Evolutionary conservation across 352 stramenopile genomes (phyloP).

Genomic region (Plasmopara muralis): DNA sequence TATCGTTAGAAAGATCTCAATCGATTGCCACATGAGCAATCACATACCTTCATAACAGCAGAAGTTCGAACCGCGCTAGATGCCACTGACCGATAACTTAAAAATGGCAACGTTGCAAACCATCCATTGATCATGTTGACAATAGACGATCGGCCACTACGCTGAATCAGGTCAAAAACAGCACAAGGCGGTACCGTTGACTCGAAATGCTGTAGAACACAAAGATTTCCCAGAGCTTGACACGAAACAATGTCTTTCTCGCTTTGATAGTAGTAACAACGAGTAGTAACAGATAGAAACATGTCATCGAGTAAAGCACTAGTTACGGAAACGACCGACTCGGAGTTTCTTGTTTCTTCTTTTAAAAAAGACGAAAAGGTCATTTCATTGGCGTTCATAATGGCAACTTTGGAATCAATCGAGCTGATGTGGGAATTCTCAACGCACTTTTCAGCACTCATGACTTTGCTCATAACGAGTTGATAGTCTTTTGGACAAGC

Average conservation of each 20-base stretch:
- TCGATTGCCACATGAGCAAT: neutral
- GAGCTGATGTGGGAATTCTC: constrained; percentile 37
- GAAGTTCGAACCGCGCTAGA: constrained; percentile 49
- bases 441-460: constrained; percentile 37
- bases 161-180: constrained; percentile 70
- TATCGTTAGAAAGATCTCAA: neutral
- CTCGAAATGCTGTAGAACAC: constrained; percentile 89
- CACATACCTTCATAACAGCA: constrained; percentile 67
- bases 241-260: constrained; percentile 67
- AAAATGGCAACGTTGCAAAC: constrained; percentile 82
- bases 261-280: constrained; percentile 85
- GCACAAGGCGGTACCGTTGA: constrained; percentile 52
- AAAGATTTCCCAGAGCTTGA: constrained; percentile 89
- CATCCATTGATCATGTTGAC: constrained; percentile 50
- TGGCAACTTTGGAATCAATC: constrained; percentile 43
- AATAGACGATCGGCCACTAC: constrained; percentile 34
- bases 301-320: constrained; percentile 76
- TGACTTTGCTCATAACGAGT: constrained; percentile 34
- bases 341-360: constrained; percentile 28
- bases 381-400: constrained; percentile 29
- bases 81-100: constrained; percentile 71
- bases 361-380: constrained; percentile 37
- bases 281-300: constrained; percentile 56
- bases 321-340: constrained; percentile 24
- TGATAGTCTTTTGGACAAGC: constrained; percentile 54